Conservation (phyloP, 306 rosid species). For the Ceratonia siliqua region DNA sequence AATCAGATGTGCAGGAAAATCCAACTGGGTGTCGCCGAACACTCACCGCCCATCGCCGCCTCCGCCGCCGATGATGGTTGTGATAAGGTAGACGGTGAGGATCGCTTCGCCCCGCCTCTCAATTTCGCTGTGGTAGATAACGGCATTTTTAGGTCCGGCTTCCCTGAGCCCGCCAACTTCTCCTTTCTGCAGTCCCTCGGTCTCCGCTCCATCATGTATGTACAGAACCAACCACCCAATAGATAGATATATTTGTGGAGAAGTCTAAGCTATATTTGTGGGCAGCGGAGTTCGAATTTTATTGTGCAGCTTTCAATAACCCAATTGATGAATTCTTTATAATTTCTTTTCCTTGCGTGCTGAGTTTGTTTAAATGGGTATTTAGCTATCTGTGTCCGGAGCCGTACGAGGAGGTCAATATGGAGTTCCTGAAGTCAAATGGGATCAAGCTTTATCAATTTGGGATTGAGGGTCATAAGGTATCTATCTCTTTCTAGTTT, state of each 20-base stretch:
- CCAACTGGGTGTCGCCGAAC: constrained; percentile 43
- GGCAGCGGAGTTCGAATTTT: neutral
- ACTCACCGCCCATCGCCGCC: neutral
- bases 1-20: constrained; percentile 55
- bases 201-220: constrained; percentile 90
- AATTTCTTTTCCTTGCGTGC: neutral
- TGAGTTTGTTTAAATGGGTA: constrained; percentile 22
- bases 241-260: neutral
- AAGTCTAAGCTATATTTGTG: too few species aligned
- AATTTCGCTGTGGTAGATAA: constrained; percentile 92
- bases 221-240: neutral
- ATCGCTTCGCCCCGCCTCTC: constrained; percentile 75
- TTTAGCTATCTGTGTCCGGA: constrained; percentile 91
- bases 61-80: neutral
- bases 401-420: constrained; percentile 78
- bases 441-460: constrained; percentile 87
- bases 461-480: constrained; percentile 96
- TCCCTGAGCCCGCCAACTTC: constrained; percentile 87
- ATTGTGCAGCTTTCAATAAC: neutral
- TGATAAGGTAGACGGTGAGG: constrained; percentile 49
- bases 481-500: constrained; percentile 12
- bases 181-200: constrained; percentile 78
- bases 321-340: constrained; percentile 26
- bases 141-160: constrained; percentile 97
- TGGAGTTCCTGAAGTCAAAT: constrained; percentile 86